A percentile compares a stretch with the other conserved stretches of the same genome.
Conservation (phyloP, 345 rosid genomes). For the Limnanthes douglasii region DNA sequence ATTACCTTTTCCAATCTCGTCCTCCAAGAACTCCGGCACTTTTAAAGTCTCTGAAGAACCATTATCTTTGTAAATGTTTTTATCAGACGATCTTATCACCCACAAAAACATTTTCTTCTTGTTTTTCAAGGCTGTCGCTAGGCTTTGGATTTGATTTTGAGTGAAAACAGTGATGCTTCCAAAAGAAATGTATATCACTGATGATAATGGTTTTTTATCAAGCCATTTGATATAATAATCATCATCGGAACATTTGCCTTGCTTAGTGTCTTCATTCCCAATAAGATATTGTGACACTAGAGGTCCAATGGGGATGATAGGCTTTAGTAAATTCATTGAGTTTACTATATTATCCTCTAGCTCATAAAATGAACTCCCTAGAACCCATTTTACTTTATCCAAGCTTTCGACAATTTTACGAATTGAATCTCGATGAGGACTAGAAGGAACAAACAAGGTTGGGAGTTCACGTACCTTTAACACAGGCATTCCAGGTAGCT, state of each 20-base stretch:
- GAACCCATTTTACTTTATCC: slow-evolving; percentile 21
- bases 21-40: background rate
- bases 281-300: slow-evolving; percentile 18
- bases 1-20: slow-evolving; percentile 10
- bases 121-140: slow-evolving; percentile 17
- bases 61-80: no score
- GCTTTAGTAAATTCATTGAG: slow-evolving; percentile 4
- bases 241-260: slow-evolving; percentile 8
- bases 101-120: slow-evolving; percentile 18
- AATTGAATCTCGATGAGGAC: background rate
- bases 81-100: no score
- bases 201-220: slow-evolving; percentile 13
- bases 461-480: slow-evolving; percentile 19
- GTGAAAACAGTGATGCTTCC: slow-evolving; percentile 18
- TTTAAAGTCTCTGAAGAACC: no score
- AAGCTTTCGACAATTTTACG: slow-evolving; percentile 7
- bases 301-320: slow-evolving; percentile 24
- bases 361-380: slow-evolving; percentile 20
- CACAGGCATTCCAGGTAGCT: slow-evolving; percentile 15
- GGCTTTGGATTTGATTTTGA: slow-evolving; percentile 13
- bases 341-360: slow-evolving; percentile 16
- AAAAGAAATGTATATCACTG: slow-evolving; percentile 32
- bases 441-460: slow-evolving; percentile 10
- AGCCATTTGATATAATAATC: slow-evolving; percentile 26
- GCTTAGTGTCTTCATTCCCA: slow-evolving; percentile 6